A percentile compares a stretch with the other conserved stretches of the same genome.
phyloP scores from a whole-genome alignment of 2,329 filamentous ascomycete genomes.

The Sarocladiaceae sp. region DNA sequence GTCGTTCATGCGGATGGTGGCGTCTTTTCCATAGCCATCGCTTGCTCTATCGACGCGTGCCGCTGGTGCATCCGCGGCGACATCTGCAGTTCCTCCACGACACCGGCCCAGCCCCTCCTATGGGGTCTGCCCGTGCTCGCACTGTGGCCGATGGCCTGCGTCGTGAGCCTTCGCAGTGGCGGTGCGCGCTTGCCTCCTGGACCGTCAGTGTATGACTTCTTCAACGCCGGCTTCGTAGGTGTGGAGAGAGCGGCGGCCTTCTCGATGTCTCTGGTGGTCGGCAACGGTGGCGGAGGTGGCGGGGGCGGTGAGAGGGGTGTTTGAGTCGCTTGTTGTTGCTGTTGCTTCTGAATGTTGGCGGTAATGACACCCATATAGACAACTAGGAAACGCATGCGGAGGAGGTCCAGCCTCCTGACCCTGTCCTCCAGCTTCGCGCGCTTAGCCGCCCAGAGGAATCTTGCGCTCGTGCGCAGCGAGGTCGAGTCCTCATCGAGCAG shows the following conservation, averaged over 20 bases:
- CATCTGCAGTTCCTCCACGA: slow-evolving; percentile 56
- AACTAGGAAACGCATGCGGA: slow-evolving; percentile 59
- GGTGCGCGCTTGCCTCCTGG: slow-evolving; percentile 28
- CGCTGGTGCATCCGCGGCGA: slow-evolving; percentile 56
- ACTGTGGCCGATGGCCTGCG: slow-evolving; percentile 46
- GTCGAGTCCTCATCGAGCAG: slow-evolving; percentile 38
- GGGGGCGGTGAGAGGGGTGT: slow-evolving; percentile 18
- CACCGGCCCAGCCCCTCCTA: slow-evolving; percentile 54
- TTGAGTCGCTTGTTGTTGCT: slow-evolving; percentile 12
- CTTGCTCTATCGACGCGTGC: slow-evolving; percentile 55
- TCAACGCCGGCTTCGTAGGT: slow-evolving; percentile 27
- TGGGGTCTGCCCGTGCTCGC: slow-evolving; percentile 41
- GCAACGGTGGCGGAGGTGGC: slow-evolving; percentile 20
- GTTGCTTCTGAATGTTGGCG: slow-evolving; percentile 28
- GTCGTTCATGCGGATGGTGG: slow-evolving; percentile 10
- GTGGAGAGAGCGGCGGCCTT: slow-evolving; percentile 22
- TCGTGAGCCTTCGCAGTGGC: slow-evolving; percentile 46
- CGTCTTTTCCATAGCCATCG: slow-evolving; percentile 35
- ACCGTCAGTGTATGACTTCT: slow-evolving; percentile 36
- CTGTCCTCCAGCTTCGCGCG: slow-evolving; percentile 49
- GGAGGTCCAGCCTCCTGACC: slow-evolving; percentile 51
- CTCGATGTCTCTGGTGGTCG: slow-evolving; percentile 27
- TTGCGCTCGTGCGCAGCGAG: slow-evolving; percentile 39
- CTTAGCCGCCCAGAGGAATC: slow-evolving; percentile 53
- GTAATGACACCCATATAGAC: slow-evolving; percentile 56